Conservation (phyloP, 2,329 filamentous ascomycete genomes). For the Gaeumannomyces tritici region DNA sequence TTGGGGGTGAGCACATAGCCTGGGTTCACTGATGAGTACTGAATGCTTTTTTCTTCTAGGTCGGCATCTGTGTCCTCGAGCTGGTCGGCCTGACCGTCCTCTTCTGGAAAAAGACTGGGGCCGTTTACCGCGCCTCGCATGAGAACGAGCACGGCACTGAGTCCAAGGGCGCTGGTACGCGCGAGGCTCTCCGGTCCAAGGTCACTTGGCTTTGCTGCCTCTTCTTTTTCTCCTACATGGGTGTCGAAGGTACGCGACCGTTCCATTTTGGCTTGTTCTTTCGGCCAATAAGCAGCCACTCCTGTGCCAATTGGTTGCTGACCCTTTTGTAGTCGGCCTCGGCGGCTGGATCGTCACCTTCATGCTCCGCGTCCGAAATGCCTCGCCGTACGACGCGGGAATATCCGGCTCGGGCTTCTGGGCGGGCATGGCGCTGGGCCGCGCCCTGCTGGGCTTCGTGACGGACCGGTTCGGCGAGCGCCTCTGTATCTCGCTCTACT, state of each 20-base stretch:
- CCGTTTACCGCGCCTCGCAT: constrained; percentile 33
- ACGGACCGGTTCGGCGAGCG: constrained; percentile 66
- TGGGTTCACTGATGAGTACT: background rate
- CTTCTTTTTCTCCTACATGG: constrained; percentile 70
- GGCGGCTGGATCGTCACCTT: constrained; percentile 80
- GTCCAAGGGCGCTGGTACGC: constrained; percentile 15
- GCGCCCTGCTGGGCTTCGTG: constrained; percentile 62
- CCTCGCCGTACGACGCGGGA: constrained; percentile 56
- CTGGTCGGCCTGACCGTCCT: constrained; percentile 28
- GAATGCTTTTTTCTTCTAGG: constrained; percentile 17
- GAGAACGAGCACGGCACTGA: constrained; percentile 7
- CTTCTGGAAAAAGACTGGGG: constrained; percentile 51
- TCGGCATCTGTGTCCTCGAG: constrained; percentile 46
- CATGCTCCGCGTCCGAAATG: constrained; percentile 68
- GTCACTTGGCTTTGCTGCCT: constrained; percentile 62
- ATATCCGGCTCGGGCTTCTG: constrained; percentile 75
- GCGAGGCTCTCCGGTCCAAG: constrained; percentile 31
- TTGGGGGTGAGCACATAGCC: background rate
- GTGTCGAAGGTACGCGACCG: constrained; percentile 45
- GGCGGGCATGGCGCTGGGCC: constrained; percentile 66
- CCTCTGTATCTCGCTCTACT: constrained; percentile 50
- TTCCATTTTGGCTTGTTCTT: background rate
- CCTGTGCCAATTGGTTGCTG: too few species aligned
- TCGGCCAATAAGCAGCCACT: background rate
- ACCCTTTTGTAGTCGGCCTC: constrained; percentile 40